Evolutionary conservation across 202 grass and related monocot genomes (phyloP).

Genomic region (Saccharum hybrid): DNA sequence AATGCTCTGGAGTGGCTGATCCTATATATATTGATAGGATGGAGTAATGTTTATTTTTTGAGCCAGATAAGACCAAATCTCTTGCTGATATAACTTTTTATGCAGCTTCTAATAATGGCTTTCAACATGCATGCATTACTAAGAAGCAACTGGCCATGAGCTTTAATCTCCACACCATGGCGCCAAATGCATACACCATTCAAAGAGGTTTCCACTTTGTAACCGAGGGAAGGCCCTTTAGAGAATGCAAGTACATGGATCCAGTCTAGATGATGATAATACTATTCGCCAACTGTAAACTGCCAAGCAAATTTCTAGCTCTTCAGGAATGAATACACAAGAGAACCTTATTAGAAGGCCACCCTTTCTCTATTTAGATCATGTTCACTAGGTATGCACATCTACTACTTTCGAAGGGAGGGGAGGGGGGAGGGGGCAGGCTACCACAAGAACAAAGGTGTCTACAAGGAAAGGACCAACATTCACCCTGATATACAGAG

Average conservation of each 20-base stretch:
- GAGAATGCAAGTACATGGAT: not conserved
- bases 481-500: slow-evolving; percentile 17
- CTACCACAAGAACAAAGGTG: slow-evolving; percentile 2
- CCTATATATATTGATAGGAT: slow-evolving; percentile 3
- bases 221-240: not conserved
- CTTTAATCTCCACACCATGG: slow-evolving; percentile 4
- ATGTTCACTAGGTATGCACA: not conserved
- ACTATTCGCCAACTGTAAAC: slow-evolving; percentile 16
- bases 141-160: not conserved
- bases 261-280: slow-evolving; percentile 14
- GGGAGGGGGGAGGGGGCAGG: not conserved
- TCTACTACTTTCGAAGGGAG: slow-evolving; percentile 1
- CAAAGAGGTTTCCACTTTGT: not conserved
- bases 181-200: not conserved
- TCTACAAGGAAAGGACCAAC: slow-evolving; percentile 28
- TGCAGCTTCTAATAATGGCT: not conserved
- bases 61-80: not conserved
- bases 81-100: not conserved
- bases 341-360: slow-evolving; percentile 11
- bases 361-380: slow-evolving; percentile 15
- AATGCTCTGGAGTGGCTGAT: not conserved
- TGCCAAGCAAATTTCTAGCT: not conserved
- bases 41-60: not conserved
- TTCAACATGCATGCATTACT: not conserved
- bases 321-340: slow-evolving; percentile 27